phyloP scores from a whole-genome alignment of 2,329 filamentous ascomycete genomes.

The Aspergillus sp. region DNA sequence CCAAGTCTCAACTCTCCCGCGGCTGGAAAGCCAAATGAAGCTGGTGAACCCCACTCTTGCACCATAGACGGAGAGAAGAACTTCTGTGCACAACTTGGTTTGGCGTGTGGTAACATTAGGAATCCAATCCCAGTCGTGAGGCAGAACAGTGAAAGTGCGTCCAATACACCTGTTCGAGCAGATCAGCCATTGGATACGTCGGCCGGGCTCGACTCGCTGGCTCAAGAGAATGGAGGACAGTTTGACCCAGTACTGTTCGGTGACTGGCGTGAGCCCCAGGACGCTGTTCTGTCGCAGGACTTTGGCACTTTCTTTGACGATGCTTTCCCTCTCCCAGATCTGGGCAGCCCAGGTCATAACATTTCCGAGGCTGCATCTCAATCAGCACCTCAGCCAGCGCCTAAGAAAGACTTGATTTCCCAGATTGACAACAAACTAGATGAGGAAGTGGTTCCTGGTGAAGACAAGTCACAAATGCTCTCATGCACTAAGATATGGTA shows the following conservation, averaged over 20 bases:
- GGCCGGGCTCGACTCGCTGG: slow-evolving; percentile 59
- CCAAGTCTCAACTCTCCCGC: slow-evolving; percentile 39
- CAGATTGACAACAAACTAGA: slow-evolving; percentile 68
- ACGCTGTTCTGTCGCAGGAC: slow-evolving; percentile 66
- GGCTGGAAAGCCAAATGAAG: slow-evolving; percentile 31
- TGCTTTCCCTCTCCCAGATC: slow-evolving; percentile 71
- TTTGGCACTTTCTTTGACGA: slow-evolving; percentile 73
- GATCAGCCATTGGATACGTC: slow-evolving; percentile 7
- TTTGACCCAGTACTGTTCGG: slow-evolving; percentile 92
- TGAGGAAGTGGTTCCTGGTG: slow-evolving; percentile 62
- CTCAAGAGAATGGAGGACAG: slow-evolving; percentile 74
- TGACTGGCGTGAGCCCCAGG: slow-evolving; percentile 86
- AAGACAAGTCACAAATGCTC: slow-evolving; percentile 61
- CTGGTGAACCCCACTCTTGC: slow-evolving; percentile 22
- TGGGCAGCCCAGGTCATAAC: slow-evolving; percentile 74
- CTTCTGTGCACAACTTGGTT: slow-evolving; percentile 41
- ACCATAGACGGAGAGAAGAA: slow-evolving; percentile 39
- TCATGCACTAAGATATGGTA: slow-evolving; percentile 94
- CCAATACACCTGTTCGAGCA: slow-evolving; percentile 22
- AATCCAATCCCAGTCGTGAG: slow-evolving; percentile 39
- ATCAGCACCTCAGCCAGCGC: slow-evolving; percentile 23
- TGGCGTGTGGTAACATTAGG: slow-evolving; percentile 42
- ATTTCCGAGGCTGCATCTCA: slow-evolving; percentile 31
- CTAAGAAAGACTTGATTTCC: slow-evolving; percentile 67
- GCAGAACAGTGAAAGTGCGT: slow-evolving; percentile 24